Conservation (phyloP, 2,329 filamentous ascomycete species). For the Penicillium sp. region DNA sequence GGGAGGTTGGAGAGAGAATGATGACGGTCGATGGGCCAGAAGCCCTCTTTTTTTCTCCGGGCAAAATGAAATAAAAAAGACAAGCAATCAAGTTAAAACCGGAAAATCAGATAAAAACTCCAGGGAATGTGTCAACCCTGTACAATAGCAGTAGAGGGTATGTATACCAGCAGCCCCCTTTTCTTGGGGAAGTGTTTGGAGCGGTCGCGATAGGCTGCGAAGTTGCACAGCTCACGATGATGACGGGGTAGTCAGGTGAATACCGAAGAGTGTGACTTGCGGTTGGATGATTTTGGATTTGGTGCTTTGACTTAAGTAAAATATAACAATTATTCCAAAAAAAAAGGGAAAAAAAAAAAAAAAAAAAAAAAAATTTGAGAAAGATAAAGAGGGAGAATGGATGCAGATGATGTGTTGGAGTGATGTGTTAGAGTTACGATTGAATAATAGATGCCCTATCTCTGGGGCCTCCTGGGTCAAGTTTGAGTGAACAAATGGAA, state of each 20-base stretch:
- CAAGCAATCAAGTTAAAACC: not conserved
- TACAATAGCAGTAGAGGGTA: not conserved
- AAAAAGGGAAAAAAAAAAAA: too few relatives aligned
- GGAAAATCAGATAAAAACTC: not conserved
- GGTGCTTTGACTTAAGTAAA: not conserved
- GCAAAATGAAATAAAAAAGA: not conserved
- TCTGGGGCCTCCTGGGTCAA: not conserved
- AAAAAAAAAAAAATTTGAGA: not conserved
- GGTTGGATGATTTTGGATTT: not conserved
- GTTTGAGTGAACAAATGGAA: not conserved
- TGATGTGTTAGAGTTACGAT: too few relatives aligned
- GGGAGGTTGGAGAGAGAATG: slow-evolving; percentile 75
- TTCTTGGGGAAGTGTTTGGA: not conserved
- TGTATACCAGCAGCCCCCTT: not conserved
- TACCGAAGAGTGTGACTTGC: not conserved
- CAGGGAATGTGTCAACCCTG: not conserved
- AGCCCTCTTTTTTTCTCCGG: slow-evolving; percentile 47
- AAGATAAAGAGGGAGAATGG: too few relatives aligned
- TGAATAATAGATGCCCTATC: not conserved
- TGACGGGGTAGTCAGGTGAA: not conserved
- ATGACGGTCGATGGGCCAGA: slow-evolving; percentile 74
- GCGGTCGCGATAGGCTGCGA: not conserved
- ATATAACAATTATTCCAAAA: not conserved
- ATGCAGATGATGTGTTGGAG: too few relatives aligned
- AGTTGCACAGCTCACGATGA: not conserved